Percentiles rank a stretch among this genome's conserved stretches.
Conservation (phyloP, 2,329 filamentous ascomycete genomes). For the Aspergillus arachidicola region DNA sequence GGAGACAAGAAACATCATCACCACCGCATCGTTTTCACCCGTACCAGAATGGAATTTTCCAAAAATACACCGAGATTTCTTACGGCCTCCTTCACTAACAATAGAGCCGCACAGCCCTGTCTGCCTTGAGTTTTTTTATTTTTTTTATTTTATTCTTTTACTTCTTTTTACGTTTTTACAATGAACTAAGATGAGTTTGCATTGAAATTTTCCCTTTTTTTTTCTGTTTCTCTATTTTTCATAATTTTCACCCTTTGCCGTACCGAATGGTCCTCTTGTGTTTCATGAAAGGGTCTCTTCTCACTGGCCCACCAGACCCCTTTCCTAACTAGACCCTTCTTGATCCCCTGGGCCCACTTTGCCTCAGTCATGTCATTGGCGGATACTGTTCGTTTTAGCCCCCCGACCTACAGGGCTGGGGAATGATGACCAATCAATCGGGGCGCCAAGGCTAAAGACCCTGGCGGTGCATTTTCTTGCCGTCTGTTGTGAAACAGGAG, state of each 20-base stretch:
- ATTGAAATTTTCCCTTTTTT: too few relatives aligned
- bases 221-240: background rate
- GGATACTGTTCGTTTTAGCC: background rate
- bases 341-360: background rate
- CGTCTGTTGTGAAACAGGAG: constrained; percentile 4
- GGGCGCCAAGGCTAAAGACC: background rate
- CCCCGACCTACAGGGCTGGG: constrained; percentile 1
- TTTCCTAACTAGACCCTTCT: background rate
- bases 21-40: background rate
- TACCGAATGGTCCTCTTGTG: background rate
- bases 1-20: background rate
- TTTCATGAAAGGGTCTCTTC: background rate
- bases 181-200: background rate
- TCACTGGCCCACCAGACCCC: background rate
- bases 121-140: background rate
- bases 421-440: background rate
- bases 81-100: background rate
- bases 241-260: background rate
- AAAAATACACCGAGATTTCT: background rate
- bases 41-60: background rate
- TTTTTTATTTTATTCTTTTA: background rate
- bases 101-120: background rate
- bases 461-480: constrained; percentile 3
- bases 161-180: background rate
- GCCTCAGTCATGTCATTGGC: background rate